phyloP scores from a whole-genome alignment of 148 eudicot genomes.

The Arbutus unedo region DNA sequence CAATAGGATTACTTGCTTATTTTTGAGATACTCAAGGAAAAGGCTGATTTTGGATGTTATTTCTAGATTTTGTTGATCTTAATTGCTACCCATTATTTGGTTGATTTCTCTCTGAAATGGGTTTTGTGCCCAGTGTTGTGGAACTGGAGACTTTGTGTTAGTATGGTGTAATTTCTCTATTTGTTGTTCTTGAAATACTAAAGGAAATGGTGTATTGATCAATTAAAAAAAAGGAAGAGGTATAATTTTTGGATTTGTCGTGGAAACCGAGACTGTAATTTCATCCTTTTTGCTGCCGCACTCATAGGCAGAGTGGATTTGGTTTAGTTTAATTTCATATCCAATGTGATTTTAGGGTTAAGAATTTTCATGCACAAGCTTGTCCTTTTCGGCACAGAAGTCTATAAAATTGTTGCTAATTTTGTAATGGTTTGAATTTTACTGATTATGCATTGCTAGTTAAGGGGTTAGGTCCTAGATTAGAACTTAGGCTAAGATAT shows the following conservation, averaged over 20 bases:
- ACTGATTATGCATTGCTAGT: neutral
- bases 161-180: neutral
- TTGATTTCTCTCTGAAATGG: too few relatives aligned
- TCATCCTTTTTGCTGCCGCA: too few relatives aligned
- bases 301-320: too few relatives aligned
- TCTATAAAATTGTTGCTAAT: neutral
- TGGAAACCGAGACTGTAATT: too few relatives aligned
- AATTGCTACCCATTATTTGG: neutral
- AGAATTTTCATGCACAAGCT: neutral
- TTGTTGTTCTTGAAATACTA: neutral
- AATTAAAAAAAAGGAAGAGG: neutral
- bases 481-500: too few relatives aligned
- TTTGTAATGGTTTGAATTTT: neutral
- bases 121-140: neutral
- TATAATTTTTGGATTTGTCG: too few relatives aligned
- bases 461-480: neutral
- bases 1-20: neutral
- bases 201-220: neutral
- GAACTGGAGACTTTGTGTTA: neutral
- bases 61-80: neutral
- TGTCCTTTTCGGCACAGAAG: neutral
- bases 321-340: neutral
- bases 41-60: neutral
- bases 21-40: neutral
- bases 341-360: neutral